A percentile compares a stretch with the other conserved stretches of the same genome.
These are phyloP conservation scores for Saksenaea vasiformis DNA, from an alignment of 371 early-diverging fungal genomes.

Conservation along the genomic window DNA sequence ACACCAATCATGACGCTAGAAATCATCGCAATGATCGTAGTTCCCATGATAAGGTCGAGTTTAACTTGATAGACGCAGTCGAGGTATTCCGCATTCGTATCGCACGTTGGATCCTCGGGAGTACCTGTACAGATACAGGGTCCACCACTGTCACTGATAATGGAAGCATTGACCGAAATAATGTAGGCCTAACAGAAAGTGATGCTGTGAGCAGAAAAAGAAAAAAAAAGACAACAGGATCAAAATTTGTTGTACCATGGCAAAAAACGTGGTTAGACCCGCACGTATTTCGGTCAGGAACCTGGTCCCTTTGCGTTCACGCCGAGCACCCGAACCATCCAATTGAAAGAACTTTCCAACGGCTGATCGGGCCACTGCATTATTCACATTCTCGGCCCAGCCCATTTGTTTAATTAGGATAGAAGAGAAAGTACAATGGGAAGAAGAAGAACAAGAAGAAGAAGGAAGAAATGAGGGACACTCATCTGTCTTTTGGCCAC, in stretches of 20 bases:
- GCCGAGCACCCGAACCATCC: conserved; percentile 59
- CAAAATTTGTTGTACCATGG: conserved; percentile 29
- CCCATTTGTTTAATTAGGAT: conserved; percentile 12
- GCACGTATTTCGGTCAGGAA: conserved; percentile 73
- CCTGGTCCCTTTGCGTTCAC: conserved; percentile 55
- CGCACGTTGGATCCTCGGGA: conserved; percentile 47
- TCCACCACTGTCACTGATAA: conserved; percentile 77
- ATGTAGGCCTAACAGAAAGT: conserved; percentile 21
- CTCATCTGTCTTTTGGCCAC: not conserved
- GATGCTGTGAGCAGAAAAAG: not conserved
- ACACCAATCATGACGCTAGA: conserved; percentile 69
- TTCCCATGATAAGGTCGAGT: conserved; percentile 73
- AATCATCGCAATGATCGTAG: conserved; percentile 67
- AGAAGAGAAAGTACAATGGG: not conserved
- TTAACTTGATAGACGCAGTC: conserved; percentile 63
- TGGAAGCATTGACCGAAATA: conserved; percentile 71
- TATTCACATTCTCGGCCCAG: conserved; percentile 50
- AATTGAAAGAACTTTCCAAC: conserved; percentile 68
- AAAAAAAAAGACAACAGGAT: not conserved
- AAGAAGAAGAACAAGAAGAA: not conserved
- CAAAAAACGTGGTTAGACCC: conserved; percentile 54
- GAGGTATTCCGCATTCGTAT: conserved; percentile 54
- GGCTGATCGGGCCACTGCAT: conserved; percentile 51
- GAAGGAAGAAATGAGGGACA: not conserved
- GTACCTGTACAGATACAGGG: conserved; percentile 64